Conservation (phyloP, 768 basidiomycete genomes). For the Suillus cothurnatus region DNA sequence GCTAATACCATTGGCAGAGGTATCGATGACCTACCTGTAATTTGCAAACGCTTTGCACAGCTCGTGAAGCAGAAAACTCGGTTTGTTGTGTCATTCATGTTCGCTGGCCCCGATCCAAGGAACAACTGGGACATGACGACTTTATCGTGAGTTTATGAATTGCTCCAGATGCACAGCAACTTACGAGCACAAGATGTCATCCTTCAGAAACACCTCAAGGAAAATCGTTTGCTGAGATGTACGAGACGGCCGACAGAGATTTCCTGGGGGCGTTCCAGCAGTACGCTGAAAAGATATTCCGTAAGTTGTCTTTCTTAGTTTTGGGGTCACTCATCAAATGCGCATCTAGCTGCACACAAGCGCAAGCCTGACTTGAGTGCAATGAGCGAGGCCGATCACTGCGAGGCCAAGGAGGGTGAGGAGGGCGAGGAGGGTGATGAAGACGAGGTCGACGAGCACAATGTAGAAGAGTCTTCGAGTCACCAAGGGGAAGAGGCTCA, state of each 20-base stretch:
- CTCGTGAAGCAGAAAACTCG: not conserved
- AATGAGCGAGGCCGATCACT: not conserved
- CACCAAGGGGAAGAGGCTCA: not conserved
- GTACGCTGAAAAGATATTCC: constrained; percentile 1
- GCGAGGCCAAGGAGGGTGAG: not conserved
- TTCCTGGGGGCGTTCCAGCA: constrained; percentile 4
- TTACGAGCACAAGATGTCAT: too few species aligned
- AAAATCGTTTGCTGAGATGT: not conserved
- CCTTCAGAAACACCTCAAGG: not conserved
- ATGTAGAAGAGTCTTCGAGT: not conserved
- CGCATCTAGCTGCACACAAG: not conserved
- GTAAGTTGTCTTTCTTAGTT: not conserved
- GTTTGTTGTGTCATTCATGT: not conserved
- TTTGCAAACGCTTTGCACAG: not conserved
- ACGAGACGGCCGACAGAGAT: not conserved
- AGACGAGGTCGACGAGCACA: not conserved
- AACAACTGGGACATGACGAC: constrained; percentile 11
- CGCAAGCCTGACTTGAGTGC: not conserved
- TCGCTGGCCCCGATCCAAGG: constrained; percentile 7
- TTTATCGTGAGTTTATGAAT: not conserved
- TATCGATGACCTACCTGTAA: constrained; percentile 6
- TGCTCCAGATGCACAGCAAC: not conserved
- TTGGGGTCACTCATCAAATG: not conserved
- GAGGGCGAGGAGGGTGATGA: not conserved
- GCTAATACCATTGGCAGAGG: not conserved